A percentile compares a stretch with the other conserved stretches of the same genome.
phyloP scores from a whole-genome alignment of 805 yeast species.

The Saturnispora dispora region DNA sequence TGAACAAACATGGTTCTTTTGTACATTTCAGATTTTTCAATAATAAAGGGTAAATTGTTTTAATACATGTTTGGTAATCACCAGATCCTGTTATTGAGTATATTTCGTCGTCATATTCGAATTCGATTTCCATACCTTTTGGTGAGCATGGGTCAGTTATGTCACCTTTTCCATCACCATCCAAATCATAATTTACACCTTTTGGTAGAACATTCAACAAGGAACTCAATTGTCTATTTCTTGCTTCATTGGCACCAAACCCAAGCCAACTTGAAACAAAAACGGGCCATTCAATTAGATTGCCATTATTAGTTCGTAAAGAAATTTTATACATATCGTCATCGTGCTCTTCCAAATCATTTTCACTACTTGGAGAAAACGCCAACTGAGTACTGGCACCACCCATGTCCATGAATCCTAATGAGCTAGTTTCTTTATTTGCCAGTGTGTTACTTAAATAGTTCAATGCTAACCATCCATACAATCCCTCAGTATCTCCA shows the following conservation, averaged over 20 bases:
- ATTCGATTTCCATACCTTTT: conserved; percentile 41
- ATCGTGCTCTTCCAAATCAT: conserved; percentile 53
- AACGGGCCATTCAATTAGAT: conserved; percentile 65
- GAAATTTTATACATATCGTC: conserved; percentile 66
- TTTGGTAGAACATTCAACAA: conserved; percentile 43
- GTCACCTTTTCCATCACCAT: conserved; percentile 38
- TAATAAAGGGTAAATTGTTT: conserved; percentile 64
- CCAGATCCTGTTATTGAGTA: conserved; percentile 69
- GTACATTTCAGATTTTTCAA: conserved; percentile 73
- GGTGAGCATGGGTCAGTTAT: conserved; percentile 79
- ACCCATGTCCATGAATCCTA: conserved; percentile 98
- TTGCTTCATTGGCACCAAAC: conserved; percentile 93
- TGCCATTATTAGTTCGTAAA: conserved; percentile 64
- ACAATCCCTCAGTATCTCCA: conserved; percentile 90
- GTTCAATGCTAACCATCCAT: conserved; percentile 92
- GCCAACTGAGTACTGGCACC: conserved; percentile 97
- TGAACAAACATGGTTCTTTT: conserved; percentile 85
- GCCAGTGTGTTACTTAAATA: conserved; percentile 65
- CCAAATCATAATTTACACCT: conserved; percentile 33
- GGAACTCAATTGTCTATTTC: conserved; percentile 56
- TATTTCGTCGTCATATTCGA: conserved; percentile 36
- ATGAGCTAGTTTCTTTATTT: conserved; percentile 42
- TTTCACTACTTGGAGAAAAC: conserved; percentile 63
- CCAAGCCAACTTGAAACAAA: conserved; percentile 97
- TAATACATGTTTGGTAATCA: conserved; percentile 63